Percentiles rank a stretch among this genome's conserved stretches.
Evolutionary conservation across 371 early-diverging fungal genomes (phyloP).

Genomic region (Dinochytrium kinnereticum): DNA sequence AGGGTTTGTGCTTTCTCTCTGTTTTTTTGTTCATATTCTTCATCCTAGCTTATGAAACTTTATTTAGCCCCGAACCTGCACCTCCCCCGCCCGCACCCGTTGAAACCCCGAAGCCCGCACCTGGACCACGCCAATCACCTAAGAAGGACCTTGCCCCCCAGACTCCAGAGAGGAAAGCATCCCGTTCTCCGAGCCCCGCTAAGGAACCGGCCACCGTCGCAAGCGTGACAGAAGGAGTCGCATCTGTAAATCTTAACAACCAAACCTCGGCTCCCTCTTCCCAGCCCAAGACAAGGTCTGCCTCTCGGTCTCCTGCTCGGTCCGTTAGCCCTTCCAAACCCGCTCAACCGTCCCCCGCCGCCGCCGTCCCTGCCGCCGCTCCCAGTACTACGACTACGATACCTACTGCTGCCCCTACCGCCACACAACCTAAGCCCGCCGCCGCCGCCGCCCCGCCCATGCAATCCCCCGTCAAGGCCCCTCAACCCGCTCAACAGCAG

Average conservation of each 20-base stretch:
- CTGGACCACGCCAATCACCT: constrained; percentile 22
- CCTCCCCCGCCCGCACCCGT: constrained; percentile 46
- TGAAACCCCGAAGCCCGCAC: constrained; percentile 32
- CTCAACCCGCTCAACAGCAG: background rate
- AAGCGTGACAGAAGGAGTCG: constrained; percentile 12
- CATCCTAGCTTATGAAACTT: constrained; percentile 22
- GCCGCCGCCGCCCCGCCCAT: constrained; percentile 4
- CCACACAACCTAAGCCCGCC: constrained; percentile 11
- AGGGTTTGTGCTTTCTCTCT: constrained; percentile 51
- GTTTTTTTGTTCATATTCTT: no score
- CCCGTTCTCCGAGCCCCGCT: constrained; percentile 22
- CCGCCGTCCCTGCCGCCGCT: background rate
- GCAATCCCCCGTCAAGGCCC: background rate
- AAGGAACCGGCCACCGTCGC: constrained; percentile 16
- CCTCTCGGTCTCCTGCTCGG: constrained; percentile 14
- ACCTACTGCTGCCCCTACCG: no score
- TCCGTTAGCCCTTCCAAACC: constrained; percentile 2
- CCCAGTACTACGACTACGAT: background rate
- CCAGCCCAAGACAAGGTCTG: background rate
- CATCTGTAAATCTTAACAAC: constrained; percentile 7
- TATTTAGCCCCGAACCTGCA: constrained; percentile 51
- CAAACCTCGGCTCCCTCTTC: constrained; percentile 1
- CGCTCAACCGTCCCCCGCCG: constrained; percentile 11
- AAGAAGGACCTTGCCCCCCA: constrained; percentile 34
- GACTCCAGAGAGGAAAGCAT: constrained; percentile 29